phyloP scores from a whole-genome alignment of 257 asterid species.

The Solanum pinnatisectum region DNA sequence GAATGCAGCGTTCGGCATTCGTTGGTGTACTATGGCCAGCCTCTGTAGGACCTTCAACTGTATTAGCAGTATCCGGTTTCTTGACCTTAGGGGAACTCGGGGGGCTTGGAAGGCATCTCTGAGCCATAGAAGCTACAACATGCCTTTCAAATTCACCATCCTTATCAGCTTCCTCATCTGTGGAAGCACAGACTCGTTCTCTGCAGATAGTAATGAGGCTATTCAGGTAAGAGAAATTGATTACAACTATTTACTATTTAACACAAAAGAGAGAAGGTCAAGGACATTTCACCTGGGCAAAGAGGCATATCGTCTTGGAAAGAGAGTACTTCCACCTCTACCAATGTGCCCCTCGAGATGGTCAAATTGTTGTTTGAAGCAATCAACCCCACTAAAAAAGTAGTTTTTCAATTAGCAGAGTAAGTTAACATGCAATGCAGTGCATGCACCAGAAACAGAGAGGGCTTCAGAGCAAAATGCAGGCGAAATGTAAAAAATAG shows the following conservation, averaged over 20 bases:
- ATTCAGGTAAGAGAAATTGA: background rate
- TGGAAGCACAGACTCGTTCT: slow-evolving; percentile 74
- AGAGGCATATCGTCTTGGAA: slow-evolving; percentile 87
- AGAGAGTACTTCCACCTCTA: slow-evolving; percentile 31
- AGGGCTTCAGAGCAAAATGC: background rate
- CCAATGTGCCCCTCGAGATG: slow-evolving; percentile 75
- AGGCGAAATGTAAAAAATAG: background rate
- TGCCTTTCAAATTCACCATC: slow-evolving; percentile 30
- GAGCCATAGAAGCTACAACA: slow-evolving; percentile 33
- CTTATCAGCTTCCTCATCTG: slow-evolving; percentile 52
- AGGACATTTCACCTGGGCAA: slow-evolving; percentile 58
- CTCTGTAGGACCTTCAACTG: slow-evolving; percentile 24
- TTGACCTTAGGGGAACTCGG: slow-evolving; percentile 24
- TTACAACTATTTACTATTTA: background rate
- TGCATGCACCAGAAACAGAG: background rate
- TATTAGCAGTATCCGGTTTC: slow-evolving; percentile 26
- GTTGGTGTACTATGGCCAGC: slow-evolving; percentile 37
- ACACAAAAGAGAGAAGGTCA: background rate
- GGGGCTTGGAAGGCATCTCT: slow-evolving; percentile 51
- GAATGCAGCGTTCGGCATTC: slow-evolving; percentile 73
- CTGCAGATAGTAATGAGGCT: slow-evolving; percentile 20
- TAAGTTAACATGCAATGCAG: background rate
- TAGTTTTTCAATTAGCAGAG: background rate
- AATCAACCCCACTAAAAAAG: slow-evolving; percentile 60
- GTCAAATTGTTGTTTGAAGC: slow-evolving; percentile 79